Conservation (phyloP, 352 stramenopile genomes). For the Paralagenidium karlingii region DNA sequence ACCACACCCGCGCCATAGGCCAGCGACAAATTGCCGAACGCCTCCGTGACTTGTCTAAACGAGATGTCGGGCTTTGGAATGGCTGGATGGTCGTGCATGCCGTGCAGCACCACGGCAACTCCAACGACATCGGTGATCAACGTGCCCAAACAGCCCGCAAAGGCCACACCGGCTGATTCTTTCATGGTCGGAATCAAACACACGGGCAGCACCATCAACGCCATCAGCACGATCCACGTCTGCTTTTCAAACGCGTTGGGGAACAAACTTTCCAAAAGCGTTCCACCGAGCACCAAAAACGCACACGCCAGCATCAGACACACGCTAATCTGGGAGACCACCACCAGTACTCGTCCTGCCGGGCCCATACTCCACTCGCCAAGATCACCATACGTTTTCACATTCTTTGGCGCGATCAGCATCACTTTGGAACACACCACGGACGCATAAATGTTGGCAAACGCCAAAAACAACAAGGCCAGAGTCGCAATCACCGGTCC, state of each 20-base stretch:
- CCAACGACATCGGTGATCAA: conserved; percentile 7
- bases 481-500: conserved; percentile 3
- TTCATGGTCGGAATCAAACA: conserved; percentile 11
- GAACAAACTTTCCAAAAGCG: conserved; percentile 4
- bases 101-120: conserved; percentile 1
- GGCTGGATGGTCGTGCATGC: conserved; percentile 1
- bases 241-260: conserved; percentile 3
- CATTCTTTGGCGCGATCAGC: conserved; percentile 3
- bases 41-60: conserved; percentile 4
- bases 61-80: conserved; percentile 4
- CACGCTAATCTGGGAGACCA: conserved; percentile 3
- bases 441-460: conserved; percentile 9
- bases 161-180: conserved; percentile 2
- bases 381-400: conserved; percentile 9
- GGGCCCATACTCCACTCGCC: conserved; percentile 6
- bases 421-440: conserved; percentile 6
- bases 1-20: conserved; percentile 7
- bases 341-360: conserved; percentile 2
- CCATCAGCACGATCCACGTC: conserved; percentile 11
- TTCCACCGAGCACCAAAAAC: conserved; percentile 8
- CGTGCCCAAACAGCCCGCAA: conserved; percentile 4
- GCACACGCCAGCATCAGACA: conserved; percentile 3
- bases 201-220: conserved; percentile 4
- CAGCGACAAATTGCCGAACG: conserved; percentile 7
- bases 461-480: conserved; percentile 7